These are phyloP conservation scores for Podospora tetraspora DNA, from an alignment of 495 filamentous ascomycete genomes.

Conservation along the genomic window DNA sequence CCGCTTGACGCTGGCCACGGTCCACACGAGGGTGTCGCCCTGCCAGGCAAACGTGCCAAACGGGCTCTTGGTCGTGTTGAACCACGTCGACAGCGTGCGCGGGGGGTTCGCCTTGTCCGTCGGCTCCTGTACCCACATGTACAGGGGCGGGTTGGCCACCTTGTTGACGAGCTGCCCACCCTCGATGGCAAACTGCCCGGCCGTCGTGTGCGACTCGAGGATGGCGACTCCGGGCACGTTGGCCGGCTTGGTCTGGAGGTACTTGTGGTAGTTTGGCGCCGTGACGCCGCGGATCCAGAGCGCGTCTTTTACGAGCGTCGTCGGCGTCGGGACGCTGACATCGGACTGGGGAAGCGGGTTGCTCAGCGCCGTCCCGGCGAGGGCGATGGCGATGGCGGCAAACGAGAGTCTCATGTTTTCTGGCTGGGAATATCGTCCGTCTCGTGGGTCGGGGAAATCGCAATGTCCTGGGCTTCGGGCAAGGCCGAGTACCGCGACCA, in stretches of 20 bases:
- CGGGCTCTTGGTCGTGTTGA: conserved; percentile 46
- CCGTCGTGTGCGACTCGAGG: conserved; percentile 48
- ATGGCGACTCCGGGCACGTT: conserved; percentile 46
- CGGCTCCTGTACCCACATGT: conserved; percentile 46
- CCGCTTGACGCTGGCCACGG: conserved; percentile 38
- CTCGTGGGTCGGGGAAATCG: not conserved
- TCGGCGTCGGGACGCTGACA: conserved; percentile 20
- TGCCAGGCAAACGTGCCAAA: conserved; percentile 55
- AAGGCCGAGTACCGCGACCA: no score
- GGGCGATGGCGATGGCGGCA: conserved; percentile 14
- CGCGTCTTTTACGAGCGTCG: conserved; percentile 46
- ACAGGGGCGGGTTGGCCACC: conserved; percentile 37
- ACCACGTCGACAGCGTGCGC: conserved; percentile 45
- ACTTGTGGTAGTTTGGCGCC: conserved; percentile 58
- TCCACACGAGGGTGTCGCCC: conserved; percentile 55
- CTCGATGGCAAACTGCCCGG: conserved; percentile 56
- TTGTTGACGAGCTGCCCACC: conserved; percentile 54
- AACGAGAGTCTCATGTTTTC: conserved; percentile 15
- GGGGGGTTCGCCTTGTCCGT: conserved; percentile 41
- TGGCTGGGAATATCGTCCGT: not conserved
- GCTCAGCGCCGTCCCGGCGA: conserved; percentile 17
- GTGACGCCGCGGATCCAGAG: conserved; percentile 59
- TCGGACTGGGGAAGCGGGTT: conserved; percentile 16
- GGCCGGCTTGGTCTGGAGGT: conserved; percentile 52
- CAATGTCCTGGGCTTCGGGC: not conserved